Evolutionary conservation across 2,329 filamentous ascomycete species (phyloP).

Genomic region (Lomentospora prolificans): DNA sequence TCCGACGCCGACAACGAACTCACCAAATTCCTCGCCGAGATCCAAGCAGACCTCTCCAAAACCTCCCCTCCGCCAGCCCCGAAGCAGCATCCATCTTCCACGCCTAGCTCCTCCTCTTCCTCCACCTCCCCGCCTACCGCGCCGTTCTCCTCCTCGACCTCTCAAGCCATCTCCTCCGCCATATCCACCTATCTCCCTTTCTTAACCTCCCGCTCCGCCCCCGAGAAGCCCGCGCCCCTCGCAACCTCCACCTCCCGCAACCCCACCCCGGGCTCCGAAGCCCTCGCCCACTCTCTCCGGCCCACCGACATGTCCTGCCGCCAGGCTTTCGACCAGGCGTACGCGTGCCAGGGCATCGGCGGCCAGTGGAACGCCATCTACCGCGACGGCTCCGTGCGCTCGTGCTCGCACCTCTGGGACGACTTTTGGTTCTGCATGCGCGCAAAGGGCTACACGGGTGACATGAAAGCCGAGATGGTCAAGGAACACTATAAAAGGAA

Average conservation of each 20-base stretch:
- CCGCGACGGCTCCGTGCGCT: slow-evolving; percentile 66
- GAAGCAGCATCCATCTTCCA: slow-evolving; percentile 10
- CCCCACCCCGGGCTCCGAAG: slow-evolving; percentile 22
- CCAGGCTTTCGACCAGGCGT: slow-evolving; percentile 81
- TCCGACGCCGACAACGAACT: slow-evolving; percentile 37
- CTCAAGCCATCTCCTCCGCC: slow-evolving; percentile 20
- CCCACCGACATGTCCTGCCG: slow-evolving; percentile 82
- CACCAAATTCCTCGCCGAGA: slow-evolving; percentile 36
- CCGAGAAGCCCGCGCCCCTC: slow-evolving; percentile 12
- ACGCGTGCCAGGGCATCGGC: slow-evolving; percentile 85
- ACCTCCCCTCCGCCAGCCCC: slow-evolving; percentile 12
- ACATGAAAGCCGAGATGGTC: slow-evolving; percentile 52
- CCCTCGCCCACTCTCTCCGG: slow-evolving; percentile 59
- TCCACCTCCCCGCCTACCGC: slow-evolving; percentile 20
- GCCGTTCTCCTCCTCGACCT: slow-evolving; percentile 24
- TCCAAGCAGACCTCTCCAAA: slow-evolving; percentile 17
- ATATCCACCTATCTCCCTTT: slow-evolving; percentile 24
- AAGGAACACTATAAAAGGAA: slow-evolving; percentile 59
- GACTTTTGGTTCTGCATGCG: slow-evolving; percentile 99
- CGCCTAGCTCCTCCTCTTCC: slow-evolving; percentile 14
- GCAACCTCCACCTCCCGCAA: slow-evolving; percentile 9
- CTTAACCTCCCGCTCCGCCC: slow-evolving; percentile 14
- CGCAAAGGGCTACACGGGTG: slow-evolving; percentile 51
- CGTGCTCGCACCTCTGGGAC: slow-evolving; percentile 77
- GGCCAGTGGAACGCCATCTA: slow-evolving; percentile 91